These are phyloP conservation scores for Herpetomonas tarakana DNA, from an alignment of 208 protist species.

Conservation along the genomic window DNA sequence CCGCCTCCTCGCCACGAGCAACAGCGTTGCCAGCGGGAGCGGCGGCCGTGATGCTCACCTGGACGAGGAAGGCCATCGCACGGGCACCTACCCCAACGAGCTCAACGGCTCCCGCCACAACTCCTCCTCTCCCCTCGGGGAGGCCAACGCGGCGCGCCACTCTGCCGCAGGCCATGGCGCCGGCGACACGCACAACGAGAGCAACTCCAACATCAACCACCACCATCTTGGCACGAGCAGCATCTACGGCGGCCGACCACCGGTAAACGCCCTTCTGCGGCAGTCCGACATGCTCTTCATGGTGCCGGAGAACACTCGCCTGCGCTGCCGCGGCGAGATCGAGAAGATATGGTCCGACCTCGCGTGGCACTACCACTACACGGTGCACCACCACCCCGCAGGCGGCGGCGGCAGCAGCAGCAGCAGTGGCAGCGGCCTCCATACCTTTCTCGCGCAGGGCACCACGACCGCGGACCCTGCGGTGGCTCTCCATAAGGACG, in stretches of 20 bases:
- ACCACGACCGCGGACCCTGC: no score
- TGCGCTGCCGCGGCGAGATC: slow-evolving; percentile 12
- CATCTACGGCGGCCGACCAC: slow-evolving; percentile 8
- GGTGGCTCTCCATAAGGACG: not conserved
- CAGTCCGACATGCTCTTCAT: slow-evolving; percentile 20
- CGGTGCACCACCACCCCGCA: not conserved
- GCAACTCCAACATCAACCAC: slow-evolving; percentile 9
- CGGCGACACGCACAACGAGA: not conserved
- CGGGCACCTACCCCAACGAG: no score
- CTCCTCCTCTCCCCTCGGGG: no score
- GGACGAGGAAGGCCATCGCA: no score
- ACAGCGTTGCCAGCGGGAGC: no score
- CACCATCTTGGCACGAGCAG: no score
- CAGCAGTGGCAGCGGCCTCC: not conserved
- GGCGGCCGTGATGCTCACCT: no score
- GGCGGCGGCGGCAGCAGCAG: no score
- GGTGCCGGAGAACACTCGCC: slow-evolving; percentile 1
- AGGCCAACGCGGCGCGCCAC: not conserved
- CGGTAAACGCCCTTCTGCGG: slow-evolving; percentile 8
- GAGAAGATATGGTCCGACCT: slow-evolving; percentile 30
- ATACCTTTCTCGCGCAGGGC: not conserved
- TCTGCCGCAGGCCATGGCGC: slow-evolving; percentile 4
- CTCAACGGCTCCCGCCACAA: no score
- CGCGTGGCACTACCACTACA: slow-evolving; percentile 44
- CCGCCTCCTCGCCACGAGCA: not conserved